Evolutionary conservation across 148 eudicot species (phyloP), one percentile per base, ranked within the genome.

Genomic region (Persicaria tinctoria): DNA sequence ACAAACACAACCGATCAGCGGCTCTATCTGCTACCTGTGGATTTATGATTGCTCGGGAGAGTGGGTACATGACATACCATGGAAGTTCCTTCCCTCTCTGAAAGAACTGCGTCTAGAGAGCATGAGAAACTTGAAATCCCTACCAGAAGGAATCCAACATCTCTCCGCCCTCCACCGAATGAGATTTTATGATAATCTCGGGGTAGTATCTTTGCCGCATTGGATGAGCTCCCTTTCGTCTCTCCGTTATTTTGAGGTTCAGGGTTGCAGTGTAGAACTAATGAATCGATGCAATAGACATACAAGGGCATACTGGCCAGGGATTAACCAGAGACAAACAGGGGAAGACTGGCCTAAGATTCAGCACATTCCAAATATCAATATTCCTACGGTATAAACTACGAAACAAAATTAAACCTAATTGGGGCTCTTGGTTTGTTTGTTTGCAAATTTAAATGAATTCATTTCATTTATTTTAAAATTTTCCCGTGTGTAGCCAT

Each of bases 51-150:
- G 44, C 44, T 27, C 68, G 5, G 44, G 20, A 44, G 5, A 23
- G 8, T 60, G 41, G 44, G 5, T 60, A 27, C 44, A 0, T 60
- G 68, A 60, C 68, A 23, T 60, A 23, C 68, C 45, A 5, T 60
- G 68, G 68, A 60, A 60, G 68, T 60, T 4, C 8, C 18, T 60
- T 27, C 41, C 68, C 12, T 23, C 14, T 27, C 68, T 60, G 0
- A 0, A 0, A 1, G 0, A 0, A 7, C 41, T 60, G 0, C 0
- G 6, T 1, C 44, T 60, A 60, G 0, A 0, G 0, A 0, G 6
- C 0, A 10, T 60, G 8, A 20, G 44, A 4, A 0, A 23, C 68
- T 1, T 60, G 68, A 4, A 60, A 8, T 13, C 68, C 10, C 68
- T 60, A 23, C 68, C 45, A 0, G 45, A 60, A 6, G 68, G 41